phyloP scores from a whole-genome alignment of 768 basidiomycete genomes.

The Lactarius hatsudake region DNA sequence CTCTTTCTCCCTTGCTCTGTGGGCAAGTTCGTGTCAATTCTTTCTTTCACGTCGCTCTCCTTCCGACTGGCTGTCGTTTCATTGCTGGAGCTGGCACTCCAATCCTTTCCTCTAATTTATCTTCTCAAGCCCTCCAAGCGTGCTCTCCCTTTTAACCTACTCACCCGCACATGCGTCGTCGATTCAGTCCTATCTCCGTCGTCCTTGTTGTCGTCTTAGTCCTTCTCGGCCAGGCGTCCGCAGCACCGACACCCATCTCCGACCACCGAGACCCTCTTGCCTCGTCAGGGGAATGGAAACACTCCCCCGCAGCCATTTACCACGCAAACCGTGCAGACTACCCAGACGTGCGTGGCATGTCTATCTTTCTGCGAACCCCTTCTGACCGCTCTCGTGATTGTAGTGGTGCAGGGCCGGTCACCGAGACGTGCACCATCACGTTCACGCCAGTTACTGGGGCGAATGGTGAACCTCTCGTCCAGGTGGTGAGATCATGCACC shows the following conservation, averaged over 20 bases:
- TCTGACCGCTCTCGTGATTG: conserved; percentile 14
- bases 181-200: conserved; percentile 14
- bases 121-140: conserved; percentile 21
- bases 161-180: conserved; percentile 31
- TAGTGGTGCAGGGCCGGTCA: conserved; percentile 33
- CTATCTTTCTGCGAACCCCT: neutral
- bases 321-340: conserved; percentile 36
- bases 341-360: conserved; percentile 41
- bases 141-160: conserved; percentile 21
- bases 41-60: conserved; percentile 30
- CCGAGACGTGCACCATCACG: conserved; percentile 38
- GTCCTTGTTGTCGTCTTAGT: neutral
- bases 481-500: conserved; percentile 36
- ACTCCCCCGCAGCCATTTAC: conserved; percentile 36
- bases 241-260: conserved; percentile 3
- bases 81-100: conserved; percentile 42
- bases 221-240: conserved; percentile 10
- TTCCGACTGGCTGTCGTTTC: conserved; percentile 29
- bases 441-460: conserved; percentile 36
- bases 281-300: conserved; percentile 29
- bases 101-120: conserved; percentile 29
- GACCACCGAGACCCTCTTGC: conserved; percentile 5
- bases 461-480: conserved; percentile 34
- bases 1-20: conserved; percentile 33
- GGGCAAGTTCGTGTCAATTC: conserved; percentile 33